Evolutionary conservation across 31 red algal genomes (phyloP), one percentile per base, ranked within the genome.

Genomic region (Endocladia muricata): DNA sequence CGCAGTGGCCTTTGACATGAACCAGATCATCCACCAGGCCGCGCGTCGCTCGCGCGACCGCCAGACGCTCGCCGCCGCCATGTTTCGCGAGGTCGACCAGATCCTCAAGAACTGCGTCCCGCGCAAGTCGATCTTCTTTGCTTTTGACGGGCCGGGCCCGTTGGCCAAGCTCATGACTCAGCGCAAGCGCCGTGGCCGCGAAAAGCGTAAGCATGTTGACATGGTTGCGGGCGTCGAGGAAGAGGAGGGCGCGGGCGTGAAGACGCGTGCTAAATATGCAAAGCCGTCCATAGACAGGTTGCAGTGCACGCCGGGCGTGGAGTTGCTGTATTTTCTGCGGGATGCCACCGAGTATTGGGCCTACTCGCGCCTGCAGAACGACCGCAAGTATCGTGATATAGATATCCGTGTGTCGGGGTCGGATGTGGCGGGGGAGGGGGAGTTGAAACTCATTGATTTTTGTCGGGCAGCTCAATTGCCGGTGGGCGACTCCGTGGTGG

Each of bases 371-470:
- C 39, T 94, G 74, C 91, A 90, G 71, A 76, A 82, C 4, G 51
- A 86, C 44, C 81, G 74, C 15, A 76, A 79, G 49, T 94, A 81
- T 82, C 71, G 49, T 37, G 62, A 71, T 23, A 58, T 94, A 26
- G 65, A 79, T 22, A 74, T 93, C 41, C 71, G 87, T 9, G 76
- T 97, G 35, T 92, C 88, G 37, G 94, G 94, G 2, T 58, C 90
- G n/a, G 74, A 92, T 29, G 94, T 97, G 21, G 77, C 89, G 21
- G 94, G 94, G 37, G 94, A 97, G 76, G 94, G 94, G 33, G 94
- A 97, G 61, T 43, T 93, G 8, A 97, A 97, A 47, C 61, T 97
- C 15, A 77, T 97, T 38, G 94, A 97, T 77, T 97, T 74, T 77
- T 76, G 57, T 51, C 70, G 63, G n/a, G 56, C 82, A 19, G 64